A percentile compares a stretch with the other conserved stretches of the same genome.
These are phyloP conservation scores for Globisporangium spiculum DNA, from an alignment of 352 stramenopile genomes.

Conservation along the genomic window DNA sequence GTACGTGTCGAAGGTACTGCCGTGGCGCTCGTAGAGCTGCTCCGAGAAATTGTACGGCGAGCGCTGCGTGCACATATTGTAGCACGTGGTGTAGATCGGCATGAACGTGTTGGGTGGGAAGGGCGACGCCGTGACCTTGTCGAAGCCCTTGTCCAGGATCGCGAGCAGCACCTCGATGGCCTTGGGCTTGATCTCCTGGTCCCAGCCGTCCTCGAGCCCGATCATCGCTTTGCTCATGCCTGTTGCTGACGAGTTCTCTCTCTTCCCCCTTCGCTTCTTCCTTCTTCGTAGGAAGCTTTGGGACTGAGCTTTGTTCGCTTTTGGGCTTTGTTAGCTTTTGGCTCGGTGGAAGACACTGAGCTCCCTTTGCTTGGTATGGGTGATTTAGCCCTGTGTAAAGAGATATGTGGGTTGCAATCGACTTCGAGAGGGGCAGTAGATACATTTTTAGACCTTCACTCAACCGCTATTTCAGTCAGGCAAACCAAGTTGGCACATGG, in stretches of 20 bases:
- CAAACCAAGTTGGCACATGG: neutral
- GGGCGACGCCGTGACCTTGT: slow-evolving; percentile 75
- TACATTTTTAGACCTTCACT: slow-evolving; percentile 15
- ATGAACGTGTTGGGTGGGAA: slow-evolving; percentile 87
- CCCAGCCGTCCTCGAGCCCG: slow-evolving; percentile 82
- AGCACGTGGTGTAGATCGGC: slow-evolving; percentile 92
- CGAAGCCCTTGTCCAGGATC: slow-evolving; percentile 84
- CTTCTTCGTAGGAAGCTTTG: neutral
- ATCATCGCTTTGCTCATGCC: slow-evolving; percentile 84
- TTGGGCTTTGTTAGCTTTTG: neutral
- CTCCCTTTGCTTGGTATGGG: neutral
- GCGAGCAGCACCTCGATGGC: slow-evolving; percentile 86
- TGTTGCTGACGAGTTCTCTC: neutral
- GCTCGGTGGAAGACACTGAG: neutral
- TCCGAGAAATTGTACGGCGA: slow-evolving; percentile 99
- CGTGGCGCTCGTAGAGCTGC: slow-evolving; percentile 98
- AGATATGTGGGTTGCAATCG: slow-evolving; percentile 1
- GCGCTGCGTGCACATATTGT: slow-evolving; percentile 99
- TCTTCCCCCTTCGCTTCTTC: slow-evolving; percentile 1
- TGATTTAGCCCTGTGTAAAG: neutral
- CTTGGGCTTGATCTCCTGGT: slow-evolving; percentile 88
- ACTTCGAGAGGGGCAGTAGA: neutral
- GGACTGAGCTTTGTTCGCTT: neutral
- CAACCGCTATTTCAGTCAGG: slow-evolving; percentile 1
- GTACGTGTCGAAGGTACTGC: slow-evolving; percentile 87